These are phyloP conservation scores for Psidium guajava DNA, from an alignment of 345 rosid species.

Conservation along the genomic window DNA sequence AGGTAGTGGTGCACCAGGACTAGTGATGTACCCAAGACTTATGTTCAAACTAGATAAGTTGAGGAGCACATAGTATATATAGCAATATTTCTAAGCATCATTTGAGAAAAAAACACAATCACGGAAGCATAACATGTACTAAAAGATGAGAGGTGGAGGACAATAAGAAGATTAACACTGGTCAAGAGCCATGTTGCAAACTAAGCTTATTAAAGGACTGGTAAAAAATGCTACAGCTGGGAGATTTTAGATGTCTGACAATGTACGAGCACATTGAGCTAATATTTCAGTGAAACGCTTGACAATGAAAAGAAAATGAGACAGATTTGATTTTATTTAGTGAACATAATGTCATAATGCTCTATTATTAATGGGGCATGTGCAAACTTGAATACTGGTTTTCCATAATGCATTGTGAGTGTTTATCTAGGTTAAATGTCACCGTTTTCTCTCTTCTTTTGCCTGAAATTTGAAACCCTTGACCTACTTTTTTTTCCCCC, in stretches of 20 bases:
- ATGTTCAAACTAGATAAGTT: background rate
- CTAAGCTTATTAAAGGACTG: background rate
- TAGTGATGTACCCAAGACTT: background rate
- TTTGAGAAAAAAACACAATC: background rate
- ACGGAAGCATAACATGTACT: background rate
- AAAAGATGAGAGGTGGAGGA: background rate
- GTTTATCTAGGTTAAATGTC: background rate
- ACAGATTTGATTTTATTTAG: background rate
- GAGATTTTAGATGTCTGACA: background rate
- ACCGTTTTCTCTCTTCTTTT: background rate
- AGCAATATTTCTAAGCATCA: background rate
- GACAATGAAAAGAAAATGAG: background rate
- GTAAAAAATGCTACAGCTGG: background rate
- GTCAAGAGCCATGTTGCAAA: background rate
- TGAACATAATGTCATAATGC: background rate
- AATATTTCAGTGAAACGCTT: background rate
- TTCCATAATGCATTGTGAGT: background rate
- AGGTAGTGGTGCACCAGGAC: background rate
- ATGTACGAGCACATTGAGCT: background rate
- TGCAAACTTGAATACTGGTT: background rate
- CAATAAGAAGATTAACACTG: background rate
- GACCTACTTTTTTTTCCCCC: no score
- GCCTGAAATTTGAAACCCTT: no score
- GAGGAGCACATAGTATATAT: background rate
- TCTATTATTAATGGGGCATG: background rate